Evolutionary conservation across 352 stramenopile genomes (phyloP).

Genomic region (Globisporangium yorkense): DNA sequence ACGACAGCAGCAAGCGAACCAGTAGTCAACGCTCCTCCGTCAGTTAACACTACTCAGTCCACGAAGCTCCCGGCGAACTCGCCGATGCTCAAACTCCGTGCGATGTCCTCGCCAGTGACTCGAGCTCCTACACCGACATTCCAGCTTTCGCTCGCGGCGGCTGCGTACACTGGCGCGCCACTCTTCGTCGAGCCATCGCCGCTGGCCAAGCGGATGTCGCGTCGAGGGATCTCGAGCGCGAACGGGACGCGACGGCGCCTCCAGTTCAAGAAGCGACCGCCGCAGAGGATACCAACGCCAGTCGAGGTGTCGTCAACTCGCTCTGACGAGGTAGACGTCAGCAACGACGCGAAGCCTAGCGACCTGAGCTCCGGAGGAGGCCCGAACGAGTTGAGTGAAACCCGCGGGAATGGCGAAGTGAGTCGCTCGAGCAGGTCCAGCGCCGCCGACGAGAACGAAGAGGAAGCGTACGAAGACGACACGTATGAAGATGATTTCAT

Average conservation of each 20-base stretch:
- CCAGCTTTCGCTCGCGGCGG: conserved; percentile 15
- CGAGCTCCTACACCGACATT: neutral
- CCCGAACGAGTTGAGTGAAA: neutral
- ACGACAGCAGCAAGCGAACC: conserved; percentile 5
- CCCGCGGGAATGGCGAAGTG: neutral
- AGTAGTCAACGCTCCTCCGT: neutral
- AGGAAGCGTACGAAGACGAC: conserved; percentile 7
- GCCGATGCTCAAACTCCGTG: conserved; percentile 2
- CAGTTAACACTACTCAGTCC: neutral
- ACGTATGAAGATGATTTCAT: conserved; percentile 42
- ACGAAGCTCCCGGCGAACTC: neutral
- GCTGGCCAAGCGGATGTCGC: conserved; percentile 29
- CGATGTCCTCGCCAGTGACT: conserved; percentile 4
- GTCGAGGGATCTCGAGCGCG: conserved; percentile 24
- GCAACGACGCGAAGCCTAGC: neutral
- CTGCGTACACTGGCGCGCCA: conserved; percentile 26
- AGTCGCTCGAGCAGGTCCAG: neutral
- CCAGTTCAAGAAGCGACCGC: conserved; percentile 14
- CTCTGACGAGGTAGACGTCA: neutral
- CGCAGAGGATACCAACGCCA: conserved; percentile 4
- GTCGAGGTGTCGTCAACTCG: neutral
- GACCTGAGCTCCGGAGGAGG: neutral
- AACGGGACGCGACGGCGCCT: conserved; percentile 20
- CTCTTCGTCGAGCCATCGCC: conserved; percentile 48
- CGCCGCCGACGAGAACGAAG: conserved; percentile 6